Conservation (phyloP, 257 asterid species). For the Galeopsis tetrahit region DNA sequence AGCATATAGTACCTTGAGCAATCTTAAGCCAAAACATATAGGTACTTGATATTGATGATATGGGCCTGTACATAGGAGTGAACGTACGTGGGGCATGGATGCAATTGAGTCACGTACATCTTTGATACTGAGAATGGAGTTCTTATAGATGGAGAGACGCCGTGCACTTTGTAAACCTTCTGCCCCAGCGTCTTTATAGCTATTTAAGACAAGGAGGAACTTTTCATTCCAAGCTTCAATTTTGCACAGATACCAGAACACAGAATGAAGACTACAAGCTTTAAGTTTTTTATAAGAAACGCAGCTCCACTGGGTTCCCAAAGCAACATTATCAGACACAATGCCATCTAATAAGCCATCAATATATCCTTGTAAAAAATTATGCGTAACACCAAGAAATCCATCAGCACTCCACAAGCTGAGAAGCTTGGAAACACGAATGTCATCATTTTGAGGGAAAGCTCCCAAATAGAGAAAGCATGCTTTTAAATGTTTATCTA, state of each 20-base stretch:
- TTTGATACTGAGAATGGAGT: neutral
- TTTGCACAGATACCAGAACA: neutral
- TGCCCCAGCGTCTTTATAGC: no score
- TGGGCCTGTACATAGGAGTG: no score
- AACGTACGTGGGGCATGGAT: neutral
- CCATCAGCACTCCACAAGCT: conserved; percentile 21
- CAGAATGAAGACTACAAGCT: conserved; percentile 21
- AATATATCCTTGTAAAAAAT: neutral
- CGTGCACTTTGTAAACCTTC: neutral
- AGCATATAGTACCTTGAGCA: no score
- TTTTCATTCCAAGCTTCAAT: conserved; percentile 18
- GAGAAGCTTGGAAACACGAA: conserved; percentile 13
- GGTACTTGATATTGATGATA: no score
- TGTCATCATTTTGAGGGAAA: conserved; percentile 1
- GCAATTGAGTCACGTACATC: neutral
- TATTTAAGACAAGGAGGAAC: conserved; percentile 1
- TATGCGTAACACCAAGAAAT: neutral
- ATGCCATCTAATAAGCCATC: neutral
- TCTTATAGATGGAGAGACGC: neutral
- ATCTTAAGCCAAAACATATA: no score
- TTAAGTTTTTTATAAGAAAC: neutral
- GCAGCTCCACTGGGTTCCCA: neutral
- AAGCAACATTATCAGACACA: neutral
- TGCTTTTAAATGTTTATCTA: conserved; percentile 19
- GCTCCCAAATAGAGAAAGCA: conserved; percentile 26